Base-by-base conservation (phyloP, 169 alveolate genomes). In the Cryptosporidium canis region DNA sequence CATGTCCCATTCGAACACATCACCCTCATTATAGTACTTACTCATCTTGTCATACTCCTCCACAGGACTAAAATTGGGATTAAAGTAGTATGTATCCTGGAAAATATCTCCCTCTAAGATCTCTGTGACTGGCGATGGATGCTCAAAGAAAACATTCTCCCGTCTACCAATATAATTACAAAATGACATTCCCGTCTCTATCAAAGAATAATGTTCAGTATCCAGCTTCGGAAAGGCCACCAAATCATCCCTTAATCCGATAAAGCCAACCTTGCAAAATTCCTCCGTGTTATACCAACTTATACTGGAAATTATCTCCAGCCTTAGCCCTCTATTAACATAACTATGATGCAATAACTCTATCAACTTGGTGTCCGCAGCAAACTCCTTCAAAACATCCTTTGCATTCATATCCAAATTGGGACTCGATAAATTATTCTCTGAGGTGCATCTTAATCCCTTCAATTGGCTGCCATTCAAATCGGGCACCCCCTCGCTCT, bases 91-190 rank as follows among this genome's bases (percentile, higher is more conserved):
- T 14, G 8, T 27, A 11, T 51, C 16, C 21, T 31, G 66, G 6
- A 51, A 48, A 48, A 70, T 35, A 51, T 70, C 67, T 2, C 84
- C 84, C 29, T 70, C 84, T 14, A 70, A 24, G n/a, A 51, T 51
- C 21, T 70, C 84, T 12, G 84, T 70, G 33, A 70, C 67, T n/a
- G 84, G 84, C 0, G 84, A 47, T 21, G 84, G 84, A 70, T 70
- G 84, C 4, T 70, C 48, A 55, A 70, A 70, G 41, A 48, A 70
- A 4, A 48, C 21, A 31, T 70, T 70, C 21, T 51, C 37, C 9
- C 18, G 41, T 55, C 31, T 70, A 18, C 67, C 67, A 3, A 70
- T 31, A 70, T 51, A 51, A 27, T 48, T 21, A 18, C 84, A 70
- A 35, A 70, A n/a, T 0, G 53, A 31, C 16, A 51, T 70, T n/a